These are phyloP conservation scores for Pichia sp. DNA, from an alignment of 1,139 yeast genomes.

Conservation along the genomic window DNA sequence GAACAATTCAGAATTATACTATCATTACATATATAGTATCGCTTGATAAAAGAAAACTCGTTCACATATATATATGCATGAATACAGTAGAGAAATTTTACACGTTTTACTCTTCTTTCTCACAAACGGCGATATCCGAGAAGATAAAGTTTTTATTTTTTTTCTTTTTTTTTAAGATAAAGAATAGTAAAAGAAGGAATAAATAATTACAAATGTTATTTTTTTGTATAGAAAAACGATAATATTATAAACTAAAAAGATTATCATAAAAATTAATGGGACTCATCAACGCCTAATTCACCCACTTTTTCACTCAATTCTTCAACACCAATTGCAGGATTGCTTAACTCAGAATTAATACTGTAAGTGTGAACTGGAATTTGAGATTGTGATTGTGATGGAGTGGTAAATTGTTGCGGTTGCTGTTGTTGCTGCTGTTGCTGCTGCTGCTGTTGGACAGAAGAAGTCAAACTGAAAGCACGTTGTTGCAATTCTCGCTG, in stretches of 20 bases:
- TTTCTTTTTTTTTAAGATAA: too few species aligned
- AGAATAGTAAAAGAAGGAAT: too few species aligned
- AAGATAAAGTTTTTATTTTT: too few species aligned
- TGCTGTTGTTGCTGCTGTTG: constrained; percentile 8
- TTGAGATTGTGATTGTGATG: not conserved
- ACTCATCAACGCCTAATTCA: constrained; percentile 18
- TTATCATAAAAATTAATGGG: not conserved
- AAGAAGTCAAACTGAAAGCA: constrained; percentile 17
- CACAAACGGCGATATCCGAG: not conserved
- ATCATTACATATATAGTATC: not conserved
- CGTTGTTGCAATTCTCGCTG: constrained; percentile 18
- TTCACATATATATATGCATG: too few species aligned
- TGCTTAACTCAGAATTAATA: constrained; percentile 6
- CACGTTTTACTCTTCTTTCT: too few species aligned
- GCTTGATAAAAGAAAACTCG: too few species aligned
- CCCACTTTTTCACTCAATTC: constrained; percentile 21
- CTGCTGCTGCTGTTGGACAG: constrained; percentile 14
- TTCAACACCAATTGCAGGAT: constrained; percentile 4
- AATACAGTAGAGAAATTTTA: too few species aligned
- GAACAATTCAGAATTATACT: too few species aligned
- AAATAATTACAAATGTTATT: too few species aligned
- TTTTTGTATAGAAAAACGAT: too few species aligned
- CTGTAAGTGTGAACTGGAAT: constrained; percentile 7
- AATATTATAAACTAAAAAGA: not conserved
- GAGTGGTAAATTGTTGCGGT: not conserved